A percentile compares a stretch with the other conserved stretches of the same genome.
Evolutionary conservation across 768 basidiomycete species (phyloP).

Genomic region (Mycena rosella): DNA sequence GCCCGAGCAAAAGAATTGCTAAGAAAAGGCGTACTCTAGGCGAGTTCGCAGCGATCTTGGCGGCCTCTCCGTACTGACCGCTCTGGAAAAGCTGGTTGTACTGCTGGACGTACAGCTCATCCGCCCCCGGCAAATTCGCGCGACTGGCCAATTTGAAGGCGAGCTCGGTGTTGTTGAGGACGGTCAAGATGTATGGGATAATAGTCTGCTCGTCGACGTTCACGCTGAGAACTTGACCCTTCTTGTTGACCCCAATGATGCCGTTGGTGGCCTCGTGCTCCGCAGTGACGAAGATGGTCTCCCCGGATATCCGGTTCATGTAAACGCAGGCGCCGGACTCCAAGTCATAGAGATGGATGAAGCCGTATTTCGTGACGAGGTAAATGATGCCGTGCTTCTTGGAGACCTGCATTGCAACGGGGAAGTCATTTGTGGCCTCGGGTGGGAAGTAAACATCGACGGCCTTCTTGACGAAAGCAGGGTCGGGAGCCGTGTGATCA

Average conservation of each 20-base stretch:
- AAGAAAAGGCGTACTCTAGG: slow-evolving; percentile 71
- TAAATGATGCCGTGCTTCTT: slow-evolving; percentile 97
- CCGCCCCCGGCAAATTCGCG: slow-evolving; percentile 96
- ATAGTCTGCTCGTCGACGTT: slow-evolving; percentile 97
- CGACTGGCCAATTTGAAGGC: slow-evolving; percentile 98
- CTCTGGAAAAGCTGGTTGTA: slow-evolving; percentile 92
- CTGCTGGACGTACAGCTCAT: slow-evolving; percentile 95
- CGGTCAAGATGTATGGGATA: slow-evolving; percentile 93
- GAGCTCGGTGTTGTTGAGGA: slow-evolving; percentile 96
- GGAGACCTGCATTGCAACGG: slow-evolving; percentile 99
- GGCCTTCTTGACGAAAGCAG: slow-evolving; percentile 95
- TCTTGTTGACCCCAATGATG: slow-evolving; percentile 99
- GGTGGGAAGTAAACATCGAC: slow-evolving; percentile 99
- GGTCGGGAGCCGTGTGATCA: slow-evolving; percentile 93
- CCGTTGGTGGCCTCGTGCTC: slow-evolving; percentile 95
- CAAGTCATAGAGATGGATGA: slow-evolving; percentile 98
- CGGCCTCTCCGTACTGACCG: slow-evolving; percentile 93
- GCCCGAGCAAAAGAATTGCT: neutral
- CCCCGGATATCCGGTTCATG: slow-evolving; percentile 99
- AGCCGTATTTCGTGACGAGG: slow-evolving; percentile 98
- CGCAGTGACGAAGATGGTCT: slow-evolving; percentile 99
- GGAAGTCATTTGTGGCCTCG: slow-evolving; percentile 98
- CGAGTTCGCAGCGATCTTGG: slow-evolving; percentile 98
- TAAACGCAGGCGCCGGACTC: slow-evolving; percentile 98
- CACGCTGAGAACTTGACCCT: slow-evolving; percentile 97